phyloP scores from a whole-genome alignment of 352 stramenopile species.

The Phytophthora sp. region DNA sequence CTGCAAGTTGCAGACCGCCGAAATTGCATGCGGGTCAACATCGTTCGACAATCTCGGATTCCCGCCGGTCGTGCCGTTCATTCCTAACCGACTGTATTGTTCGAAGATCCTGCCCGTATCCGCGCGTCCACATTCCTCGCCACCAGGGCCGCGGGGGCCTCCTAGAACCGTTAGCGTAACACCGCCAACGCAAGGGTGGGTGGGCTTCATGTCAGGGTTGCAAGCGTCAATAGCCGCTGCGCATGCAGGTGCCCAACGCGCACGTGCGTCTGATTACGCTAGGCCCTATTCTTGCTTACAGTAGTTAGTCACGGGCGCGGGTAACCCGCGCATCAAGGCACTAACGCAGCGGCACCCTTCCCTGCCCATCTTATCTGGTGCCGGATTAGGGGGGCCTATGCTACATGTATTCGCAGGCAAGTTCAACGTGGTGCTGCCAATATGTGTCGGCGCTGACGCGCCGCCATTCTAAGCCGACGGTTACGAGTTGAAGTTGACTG shows the following conservation, averaged over 20 bases:
- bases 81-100: conserved; percentile 33
- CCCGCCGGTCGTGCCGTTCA: conserved; percentile 15
- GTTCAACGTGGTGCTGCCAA: conserved; percentile 17
- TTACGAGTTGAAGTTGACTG: conserved; percentile 30
- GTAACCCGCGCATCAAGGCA: conserved; percentile 8
- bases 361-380: conserved; percentile 25
- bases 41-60: conserved; percentile 1
- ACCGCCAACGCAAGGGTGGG: conserved; percentile 18
- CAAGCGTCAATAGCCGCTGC: conserved; percentile 15
- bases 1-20: conserved; percentile 3
- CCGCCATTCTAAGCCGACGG: conserved; percentile 1
- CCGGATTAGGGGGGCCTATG: too few species aligned
- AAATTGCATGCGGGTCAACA: conserved; percentile 13
- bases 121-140: too few species aligned
- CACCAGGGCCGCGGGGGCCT: too few species aligned
- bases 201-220: conserved; percentile 20
- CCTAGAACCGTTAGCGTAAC: too few species aligned
- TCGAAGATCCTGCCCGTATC: conserved; percentile 24
- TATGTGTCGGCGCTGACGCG: neutral
- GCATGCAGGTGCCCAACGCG: conserved; percentile 10
- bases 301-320: conserved; percentile 12
- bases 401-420: too few species aligned
- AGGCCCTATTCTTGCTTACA: conserved; percentile 18
- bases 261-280: conserved; percentile 38
- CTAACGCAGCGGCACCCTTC: conserved; percentile 9